Evolutionary conservation across 2,329 filamentous ascomycete species (phyloP).

Genomic region (Alternaria sp.): DNA sequence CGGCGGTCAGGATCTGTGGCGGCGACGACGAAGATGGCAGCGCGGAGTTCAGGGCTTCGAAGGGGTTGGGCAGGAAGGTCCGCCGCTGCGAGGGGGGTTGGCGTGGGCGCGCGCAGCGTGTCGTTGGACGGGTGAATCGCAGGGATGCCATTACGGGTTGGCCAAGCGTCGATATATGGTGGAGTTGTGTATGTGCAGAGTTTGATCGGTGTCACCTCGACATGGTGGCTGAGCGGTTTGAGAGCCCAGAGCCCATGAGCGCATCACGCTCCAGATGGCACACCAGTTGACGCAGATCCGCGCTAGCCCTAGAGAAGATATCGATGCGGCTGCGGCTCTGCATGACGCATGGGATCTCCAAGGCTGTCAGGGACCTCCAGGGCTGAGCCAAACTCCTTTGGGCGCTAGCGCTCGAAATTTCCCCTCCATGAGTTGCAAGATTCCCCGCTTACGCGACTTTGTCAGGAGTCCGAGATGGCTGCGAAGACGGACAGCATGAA

Average conservation of each 20-base stretch:
- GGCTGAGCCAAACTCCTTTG: conserved; percentile 11
- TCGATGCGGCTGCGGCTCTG: conserved; percentile 22
- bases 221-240: conserved; percentile 17
- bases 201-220: conserved; percentile 16
- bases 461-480: conserved; percentile 21
- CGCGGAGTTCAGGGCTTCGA: conserved; percentile 47
- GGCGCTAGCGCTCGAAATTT: conserved; percentile 15
- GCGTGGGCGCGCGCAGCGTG: conserved; percentile 17
- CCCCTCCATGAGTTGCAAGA: conserved; percentile 15
- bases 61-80: conserved; percentile 54
- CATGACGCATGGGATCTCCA: conserved; percentile 13
- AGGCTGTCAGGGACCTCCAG: conserved; percentile 21
- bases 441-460: conserved; percentile 6
- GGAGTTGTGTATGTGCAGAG: background rate
- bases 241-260: background rate
- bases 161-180: background rate
- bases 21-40: conserved; percentile 42
- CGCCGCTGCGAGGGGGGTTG: conserved; percentile 36
- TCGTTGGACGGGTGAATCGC: conserved; percentile 46
- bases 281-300: conserved; percentile 1
- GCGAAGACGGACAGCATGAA: conserved; percentile 15
- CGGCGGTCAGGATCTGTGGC: conserved; percentile 72
- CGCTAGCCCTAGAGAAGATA: conserved; percentile 19
- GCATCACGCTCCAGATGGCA: conserved; percentile 11
- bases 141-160: conserved; percentile 42